These are phyloP conservation scores for Sisymbrium altissimum DNA, from an alignment of 345 rosid species.

Conservation along the genomic window DNA sequence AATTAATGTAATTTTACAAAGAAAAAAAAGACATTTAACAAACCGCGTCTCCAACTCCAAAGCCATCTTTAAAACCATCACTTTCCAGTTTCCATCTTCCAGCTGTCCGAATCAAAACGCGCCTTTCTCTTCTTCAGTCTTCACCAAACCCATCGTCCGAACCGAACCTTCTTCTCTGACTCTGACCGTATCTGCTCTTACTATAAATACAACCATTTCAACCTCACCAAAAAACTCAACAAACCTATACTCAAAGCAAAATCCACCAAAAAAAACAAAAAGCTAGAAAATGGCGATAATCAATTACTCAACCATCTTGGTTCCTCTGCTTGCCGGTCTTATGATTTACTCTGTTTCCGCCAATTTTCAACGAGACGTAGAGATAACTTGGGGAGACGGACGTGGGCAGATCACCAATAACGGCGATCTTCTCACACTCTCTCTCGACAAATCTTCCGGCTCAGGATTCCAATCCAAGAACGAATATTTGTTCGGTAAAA, in stretches of 20 bases:
- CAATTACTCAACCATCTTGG: neutral
- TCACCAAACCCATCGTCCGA: conserved; percentile 17
- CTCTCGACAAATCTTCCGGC: conserved; percentile 46
- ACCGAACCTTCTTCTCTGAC: conserved; percentile 17
- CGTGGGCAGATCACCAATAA: conserved; percentile 42
- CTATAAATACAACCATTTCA: conserved; percentile 16
- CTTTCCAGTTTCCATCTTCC: conserved; percentile 17
- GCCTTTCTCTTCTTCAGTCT: conserved; percentile 9
- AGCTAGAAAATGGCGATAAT: neutral
- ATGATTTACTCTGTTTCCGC: conserved; percentile 24
- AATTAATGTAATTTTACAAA: neutral
- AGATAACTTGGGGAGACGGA: conserved; percentile 43
- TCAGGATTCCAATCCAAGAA: conserved; percentile 56
- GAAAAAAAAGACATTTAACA: neutral
- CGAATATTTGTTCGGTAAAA: conserved; percentile 48
- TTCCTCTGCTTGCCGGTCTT: conserved; percentile 1
- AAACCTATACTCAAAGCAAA: neutral
- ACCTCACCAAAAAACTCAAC: neutral
- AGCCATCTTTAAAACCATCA: conserved; percentile 11
- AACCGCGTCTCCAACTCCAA: conserved; percentile 27
- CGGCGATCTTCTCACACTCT: conserved; percentile 44
- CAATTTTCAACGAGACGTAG: conserved; percentile 23
- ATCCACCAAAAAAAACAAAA: neutral
- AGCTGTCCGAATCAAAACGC: conserved; percentile 23
- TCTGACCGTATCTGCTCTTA: neutral